phyloP scores from a whole-genome alignment of 2,329 filamentous ascomycete species.

The Fonsecaea nubica region DNA sequence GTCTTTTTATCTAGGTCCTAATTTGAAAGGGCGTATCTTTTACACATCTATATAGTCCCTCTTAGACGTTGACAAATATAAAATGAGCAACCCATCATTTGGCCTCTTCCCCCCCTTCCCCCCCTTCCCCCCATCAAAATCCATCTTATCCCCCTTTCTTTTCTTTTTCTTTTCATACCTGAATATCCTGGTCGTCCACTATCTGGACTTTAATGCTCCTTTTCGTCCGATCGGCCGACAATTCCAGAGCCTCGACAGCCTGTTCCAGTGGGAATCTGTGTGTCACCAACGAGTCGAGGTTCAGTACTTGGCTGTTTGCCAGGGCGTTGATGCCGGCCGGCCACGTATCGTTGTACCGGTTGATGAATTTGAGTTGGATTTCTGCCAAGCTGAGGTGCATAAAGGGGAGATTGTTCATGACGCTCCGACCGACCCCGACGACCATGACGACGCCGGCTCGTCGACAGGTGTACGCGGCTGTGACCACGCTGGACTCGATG shows the following conservation, averaged over 20 bases:
- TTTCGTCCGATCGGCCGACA: conserved; percentile 59
- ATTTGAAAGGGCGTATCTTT: no score
- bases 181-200: conserved; percentile 53
- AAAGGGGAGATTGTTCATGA: conserved; percentile 71
- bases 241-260: conserved; percentile 64
- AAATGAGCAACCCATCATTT: no score
- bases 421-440: conserved; percentile 66
- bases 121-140: no score
- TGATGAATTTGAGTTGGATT: conserved; percentile 74
- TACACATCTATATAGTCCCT: no score
- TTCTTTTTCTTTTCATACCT: no score
- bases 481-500: conserved; percentile 67
- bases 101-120: no score
- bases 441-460: conserved; percentile 68
- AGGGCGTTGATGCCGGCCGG: conserved; percentile 68
- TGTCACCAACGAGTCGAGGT: conserved; percentile 68
- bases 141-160: no score
- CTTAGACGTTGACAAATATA: no score
- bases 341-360: conserved; percentile 74
- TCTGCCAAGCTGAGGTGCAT: conserved; percentile 70
- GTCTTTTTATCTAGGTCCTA: no score
- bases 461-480: conserved; percentile 63
- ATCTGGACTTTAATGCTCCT: conserved; percentile 68
- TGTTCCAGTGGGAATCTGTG: conserved; percentile 69
- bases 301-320: conserved; percentile 61